phyloP scores from a whole-genome alignment of 1,139 yeast species.

The Keqinozyma sinolaborantium region DNA sequence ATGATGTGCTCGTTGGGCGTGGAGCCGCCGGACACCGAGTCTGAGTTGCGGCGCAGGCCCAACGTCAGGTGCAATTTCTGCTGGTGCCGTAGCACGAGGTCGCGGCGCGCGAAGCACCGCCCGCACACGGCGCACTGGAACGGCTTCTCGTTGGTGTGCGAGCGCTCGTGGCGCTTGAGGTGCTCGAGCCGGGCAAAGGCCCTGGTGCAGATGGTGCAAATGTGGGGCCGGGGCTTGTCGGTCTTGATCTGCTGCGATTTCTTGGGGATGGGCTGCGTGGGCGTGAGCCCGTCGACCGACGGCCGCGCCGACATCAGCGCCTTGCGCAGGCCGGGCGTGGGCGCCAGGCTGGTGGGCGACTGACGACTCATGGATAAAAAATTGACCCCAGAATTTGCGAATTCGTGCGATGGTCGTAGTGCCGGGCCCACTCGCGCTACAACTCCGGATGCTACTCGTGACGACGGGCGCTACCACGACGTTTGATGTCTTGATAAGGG shows the following conservation, averaged over 20 bases:
- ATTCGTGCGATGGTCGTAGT: neutral
- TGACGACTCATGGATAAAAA: neutral
- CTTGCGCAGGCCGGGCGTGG: constrained; percentile 1
- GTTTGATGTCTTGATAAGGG: constrained; percentile 51
- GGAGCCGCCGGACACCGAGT: constrained; percentile 3
- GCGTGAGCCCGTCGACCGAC: constrained; percentile 2
- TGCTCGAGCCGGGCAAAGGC: constrained; percentile 96
- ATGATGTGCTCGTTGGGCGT: constrained; percentile 35
- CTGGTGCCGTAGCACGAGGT: constrained; percentile 46
- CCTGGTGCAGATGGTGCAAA: constrained; percentile 89
- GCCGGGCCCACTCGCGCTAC: neutral
- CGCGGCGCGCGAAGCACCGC: constrained; percentile 47
- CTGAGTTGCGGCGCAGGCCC: neutral
- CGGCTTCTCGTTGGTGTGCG: constrained; percentile 96
- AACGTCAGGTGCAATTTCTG: constrained; percentile 32
- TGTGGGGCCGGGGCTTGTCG: constrained; percentile 89
- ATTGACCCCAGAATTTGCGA: neutral
- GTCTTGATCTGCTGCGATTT: constrained; percentile 81
- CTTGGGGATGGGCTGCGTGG: constrained; percentile 73
- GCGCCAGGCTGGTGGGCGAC: neutral
- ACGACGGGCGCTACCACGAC: constrained; percentile 88
- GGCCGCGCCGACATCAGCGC: neutral
- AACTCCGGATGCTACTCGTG: constrained; percentile 8
- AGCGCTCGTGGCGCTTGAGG: constrained; percentile 87
- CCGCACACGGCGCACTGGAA: constrained; percentile 58